These are phyloP conservation scores for Fusarium sp. DNA, from an alignment of 2,329 filamentous ascomycete species.

Conservation along the genomic window DNA sequence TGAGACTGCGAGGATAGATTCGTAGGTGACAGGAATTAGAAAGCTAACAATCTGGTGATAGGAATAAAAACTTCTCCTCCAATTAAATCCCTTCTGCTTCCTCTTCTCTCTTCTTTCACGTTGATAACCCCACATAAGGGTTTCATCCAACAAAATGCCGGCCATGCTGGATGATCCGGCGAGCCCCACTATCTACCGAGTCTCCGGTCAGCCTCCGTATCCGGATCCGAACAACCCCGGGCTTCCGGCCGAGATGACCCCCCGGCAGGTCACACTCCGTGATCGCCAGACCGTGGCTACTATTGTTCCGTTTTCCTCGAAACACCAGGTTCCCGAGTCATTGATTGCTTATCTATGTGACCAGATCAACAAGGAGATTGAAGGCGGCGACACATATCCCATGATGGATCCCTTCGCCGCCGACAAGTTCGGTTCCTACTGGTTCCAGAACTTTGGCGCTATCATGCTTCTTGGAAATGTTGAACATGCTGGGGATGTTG, in stretches of 20 bases:
- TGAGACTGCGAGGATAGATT: conserved; percentile 5
- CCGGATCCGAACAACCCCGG: conserved; percentile 71
- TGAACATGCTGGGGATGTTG: conserved; percentile 68
- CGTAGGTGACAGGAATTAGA: conserved; percentile 9
- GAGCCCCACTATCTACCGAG: conserved; percentile 76
- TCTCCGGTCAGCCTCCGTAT: conserved; percentile 74
- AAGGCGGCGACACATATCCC: conserved; percentile 91
- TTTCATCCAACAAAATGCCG: conserved; percentile 67
- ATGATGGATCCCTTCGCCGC: conserved; percentile 82
- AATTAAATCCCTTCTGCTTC: conserved; percentile 16
- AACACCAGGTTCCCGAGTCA: conserved; percentile 78
- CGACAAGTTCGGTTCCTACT: conserved; percentile 83
- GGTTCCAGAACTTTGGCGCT: conserved; percentile 91
- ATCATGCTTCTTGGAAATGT: conserved; percentile 88
- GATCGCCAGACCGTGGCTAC: conserved; percentile 88
- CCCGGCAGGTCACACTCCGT: conserved; percentile 83
- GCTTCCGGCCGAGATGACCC: conserved; percentile 76
- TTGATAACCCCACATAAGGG: conserved; percentile 15
- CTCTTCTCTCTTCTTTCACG: background rate
- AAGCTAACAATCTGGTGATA: conserved; percentile 21
- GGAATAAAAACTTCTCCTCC: conserved; percentile 3
- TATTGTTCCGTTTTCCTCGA: conserved; percentile 84
- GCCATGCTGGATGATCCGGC: conserved; percentile 83
- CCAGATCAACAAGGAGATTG: conserved; percentile 90
- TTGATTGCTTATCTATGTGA: conserved; percentile 83